phyloP scores from a whole-genome alignment of 163 green algal genomes.

The Chloromonas sp. region DNA sequence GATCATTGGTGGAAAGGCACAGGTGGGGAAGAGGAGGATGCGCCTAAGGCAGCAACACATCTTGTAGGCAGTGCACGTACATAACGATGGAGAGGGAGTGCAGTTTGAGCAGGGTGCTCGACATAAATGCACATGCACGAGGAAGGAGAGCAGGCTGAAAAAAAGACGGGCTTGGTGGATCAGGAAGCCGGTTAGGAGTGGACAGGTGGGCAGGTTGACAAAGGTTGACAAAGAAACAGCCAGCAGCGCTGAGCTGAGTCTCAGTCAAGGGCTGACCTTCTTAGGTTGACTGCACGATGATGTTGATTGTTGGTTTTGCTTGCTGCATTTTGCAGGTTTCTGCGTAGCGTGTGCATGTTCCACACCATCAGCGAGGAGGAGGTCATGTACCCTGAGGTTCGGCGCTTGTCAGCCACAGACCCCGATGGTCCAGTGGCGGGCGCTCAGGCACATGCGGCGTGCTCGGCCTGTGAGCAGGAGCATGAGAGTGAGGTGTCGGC shows the following conservation, averaged over 20 bases:
- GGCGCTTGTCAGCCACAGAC: slow-evolving; percentile 19
- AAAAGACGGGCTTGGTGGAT: no score
- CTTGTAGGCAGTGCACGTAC: no score
- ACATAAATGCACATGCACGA: background rate
- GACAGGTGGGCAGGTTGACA: background rate
- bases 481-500: slow-evolving; percentile 57
- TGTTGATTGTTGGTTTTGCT: no score
- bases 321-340: slow-evolving; percentile 56
- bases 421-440: slow-evolving; percentile 3
- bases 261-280: no score
- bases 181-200: no score
- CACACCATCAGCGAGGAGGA: slow-evolving; percentile 88
- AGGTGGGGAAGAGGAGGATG: background rate
- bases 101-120: no score
- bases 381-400: slow-evolving; percentile 51
- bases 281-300: no score
- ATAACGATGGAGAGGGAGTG: no score
- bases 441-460: slow-evolving; percentile 4
- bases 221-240: background rate
- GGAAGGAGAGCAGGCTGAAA: no score
- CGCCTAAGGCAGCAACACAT: no score
- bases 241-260: no score
- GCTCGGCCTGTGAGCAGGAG: slow-evolving; percentile 40
- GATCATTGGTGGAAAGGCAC: slow-evolving; percentile 18
- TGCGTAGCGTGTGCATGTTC: slow-evolving; percentile 85